Evolutionary conservation across 2,329 filamentous ascomycete genomes (phyloP).

Genomic region (Phyllosticta paracitricarpa): DNA sequence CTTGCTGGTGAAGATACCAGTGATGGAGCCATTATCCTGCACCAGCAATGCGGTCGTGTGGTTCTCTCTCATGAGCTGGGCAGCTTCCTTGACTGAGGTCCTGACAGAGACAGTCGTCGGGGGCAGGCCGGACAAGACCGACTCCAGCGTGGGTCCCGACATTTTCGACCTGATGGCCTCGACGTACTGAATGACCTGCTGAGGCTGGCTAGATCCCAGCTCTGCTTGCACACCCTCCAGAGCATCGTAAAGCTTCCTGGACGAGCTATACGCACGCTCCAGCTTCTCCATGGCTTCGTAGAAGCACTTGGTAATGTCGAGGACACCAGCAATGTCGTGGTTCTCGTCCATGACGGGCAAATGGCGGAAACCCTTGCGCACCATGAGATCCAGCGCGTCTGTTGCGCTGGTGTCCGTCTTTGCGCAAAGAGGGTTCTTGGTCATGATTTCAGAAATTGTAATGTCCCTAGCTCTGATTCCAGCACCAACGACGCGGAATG

Average conservation of each 20-base stretch:
- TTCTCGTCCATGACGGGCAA: slow-evolving; percentile 99
- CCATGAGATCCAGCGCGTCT: slow-evolving; percentile 95
- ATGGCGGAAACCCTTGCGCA: slow-evolving; percentile 94
- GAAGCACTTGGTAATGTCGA: slow-evolving; percentile 99
- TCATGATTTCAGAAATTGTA: slow-evolving; percentile 98
- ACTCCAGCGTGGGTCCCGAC: slow-evolving; percentile 94
- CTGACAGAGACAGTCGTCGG: slow-evolving; percentile 92
- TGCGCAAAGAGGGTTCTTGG: slow-evolving; percentile 95
- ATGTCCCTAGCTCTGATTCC: slow-evolving; percentile 82
- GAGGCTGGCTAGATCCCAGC: slow-evolving; percentile 86
- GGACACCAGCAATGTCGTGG: slow-evolving; percentile 94
- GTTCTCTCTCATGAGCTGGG: slow-evolving; percentile 95
- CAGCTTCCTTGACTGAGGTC: slow-evolving; percentile 93
- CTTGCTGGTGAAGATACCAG: slow-evolving; percentile 98
- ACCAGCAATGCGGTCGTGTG: slow-evolving; percentile 94
- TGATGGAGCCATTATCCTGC: slow-evolving; percentile 93
- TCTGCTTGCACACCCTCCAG: slow-evolving; percentile 97
- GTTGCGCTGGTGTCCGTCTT: slow-evolving; percentile 97
- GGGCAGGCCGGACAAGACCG: slow-evolving; percentile 81
- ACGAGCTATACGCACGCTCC: slow-evolving; percentile 93
- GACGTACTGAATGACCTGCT: slow-evolving; percentile 98
- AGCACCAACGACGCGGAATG: slow-evolving; percentile 87
- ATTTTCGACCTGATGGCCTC: slow-evolving; percentile 92
- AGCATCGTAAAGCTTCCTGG: slow-evolving; percentile 95
- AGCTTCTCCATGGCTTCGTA: slow-evolving; percentile 99